Conservation (phyloP, 2,329 filamentous ascomycete genomes). For the Chalaropsis ovoidea region DNA sequence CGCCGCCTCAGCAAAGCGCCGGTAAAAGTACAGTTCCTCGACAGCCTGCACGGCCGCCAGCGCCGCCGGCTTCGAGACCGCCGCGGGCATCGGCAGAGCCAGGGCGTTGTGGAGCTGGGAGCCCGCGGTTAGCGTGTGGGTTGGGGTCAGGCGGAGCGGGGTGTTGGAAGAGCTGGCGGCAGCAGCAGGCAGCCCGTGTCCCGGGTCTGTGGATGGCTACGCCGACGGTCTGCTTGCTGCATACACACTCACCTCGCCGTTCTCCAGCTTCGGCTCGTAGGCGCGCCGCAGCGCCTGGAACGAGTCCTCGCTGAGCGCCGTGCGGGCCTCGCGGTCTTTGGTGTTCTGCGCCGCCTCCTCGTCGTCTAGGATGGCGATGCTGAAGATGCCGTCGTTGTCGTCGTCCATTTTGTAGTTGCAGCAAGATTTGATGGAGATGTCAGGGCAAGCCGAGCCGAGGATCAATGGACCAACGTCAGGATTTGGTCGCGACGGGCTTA, state of each 20-base stretch:
- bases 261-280: conserved; percentile 44
- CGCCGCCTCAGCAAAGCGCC: conserved; percentile 39
- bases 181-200: too few relatives aligned
- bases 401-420: conserved; percentile 25
- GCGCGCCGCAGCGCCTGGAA: conserved; percentile 39
- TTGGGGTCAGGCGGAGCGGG: too few relatives aligned
- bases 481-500: conserved; percentile 9
- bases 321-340: conserved; percentile 31
- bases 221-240: too few relatives aligned
- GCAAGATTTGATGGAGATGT: too few relatives aligned
- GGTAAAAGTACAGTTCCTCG: conserved; percentile 49
- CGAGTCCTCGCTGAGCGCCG: conserved; percentile 41
- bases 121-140: neutral
- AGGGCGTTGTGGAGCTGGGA: conserved; percentile 9
- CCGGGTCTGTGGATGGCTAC: too few relatives aligned
- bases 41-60: conserved; percentile 47
- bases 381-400: conserved; percentile 32
- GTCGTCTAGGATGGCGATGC: conserved; percentile 32
- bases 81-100: conserved; percentile 34
- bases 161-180: too few relatives aligned
- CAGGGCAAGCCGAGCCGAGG: neutral
- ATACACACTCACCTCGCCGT: conserved; percentile 41
- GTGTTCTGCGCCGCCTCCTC: conserved; percentile 29
- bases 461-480: neutral
- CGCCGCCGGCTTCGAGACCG: conserved; percentile 38